Conservation (phyloP, 2,329 filamentous ascomycete species). For the Neopestalotiopsis sp. region DNA sequence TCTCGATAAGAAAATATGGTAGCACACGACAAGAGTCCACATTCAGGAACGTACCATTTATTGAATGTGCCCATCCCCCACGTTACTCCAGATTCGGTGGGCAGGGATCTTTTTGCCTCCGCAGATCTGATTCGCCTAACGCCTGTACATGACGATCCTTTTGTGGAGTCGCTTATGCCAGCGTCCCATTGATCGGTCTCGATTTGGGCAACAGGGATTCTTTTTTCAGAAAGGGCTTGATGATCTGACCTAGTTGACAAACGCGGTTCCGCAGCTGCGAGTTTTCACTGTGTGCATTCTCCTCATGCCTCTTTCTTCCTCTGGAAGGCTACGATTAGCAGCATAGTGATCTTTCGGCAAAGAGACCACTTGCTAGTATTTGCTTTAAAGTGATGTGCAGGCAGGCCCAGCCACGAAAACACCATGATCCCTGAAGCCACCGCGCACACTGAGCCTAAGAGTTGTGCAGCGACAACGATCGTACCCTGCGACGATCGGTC, state of each 20-base stretch:
- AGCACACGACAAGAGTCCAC: background rate
- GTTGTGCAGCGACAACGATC: too few relatives aligned
- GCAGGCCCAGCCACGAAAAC: background rate
- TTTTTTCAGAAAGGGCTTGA: background rate
- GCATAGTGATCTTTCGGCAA: background rate
- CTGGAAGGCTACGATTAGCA: background rate
- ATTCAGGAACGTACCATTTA: background rate
- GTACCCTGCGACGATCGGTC: background rate
- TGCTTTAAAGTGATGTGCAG: background rate
- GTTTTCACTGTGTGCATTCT: background rate
- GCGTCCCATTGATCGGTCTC: background rate
- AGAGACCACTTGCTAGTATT: background rate
- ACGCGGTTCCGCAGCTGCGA: background rate
- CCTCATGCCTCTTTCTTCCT: background rate
- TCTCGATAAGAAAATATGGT: background rate
- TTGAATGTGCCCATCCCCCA: background rate
- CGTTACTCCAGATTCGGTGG: background rate
- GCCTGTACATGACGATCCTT: background rate
- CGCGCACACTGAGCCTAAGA: background rate
- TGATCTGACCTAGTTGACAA: background rate
- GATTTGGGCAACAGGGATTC: background rate
- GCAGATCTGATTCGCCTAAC: background rate
- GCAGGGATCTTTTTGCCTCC: background rate
- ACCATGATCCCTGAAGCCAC: background rate
- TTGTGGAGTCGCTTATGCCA: background rate